Evolutionary conservation across 768 basidiomycete species (phyloP).

Genomic region (Basidioascus undulatus): DNA sequence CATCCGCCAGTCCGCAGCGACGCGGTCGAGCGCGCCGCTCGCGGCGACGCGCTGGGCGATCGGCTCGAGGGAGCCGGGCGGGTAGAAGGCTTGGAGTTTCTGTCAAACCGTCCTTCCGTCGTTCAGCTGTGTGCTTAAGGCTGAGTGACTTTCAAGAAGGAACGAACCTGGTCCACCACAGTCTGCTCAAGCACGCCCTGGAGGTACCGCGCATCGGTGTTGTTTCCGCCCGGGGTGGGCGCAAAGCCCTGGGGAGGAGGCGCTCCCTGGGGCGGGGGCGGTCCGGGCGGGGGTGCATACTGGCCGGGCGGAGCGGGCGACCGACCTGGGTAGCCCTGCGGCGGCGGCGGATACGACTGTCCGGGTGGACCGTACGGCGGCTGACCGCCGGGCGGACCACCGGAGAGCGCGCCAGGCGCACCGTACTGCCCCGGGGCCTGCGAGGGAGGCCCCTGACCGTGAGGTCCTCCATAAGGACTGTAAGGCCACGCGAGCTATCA

Average conservation of each 20-base stretch:
- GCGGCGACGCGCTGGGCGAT: constrained; percentile 20
- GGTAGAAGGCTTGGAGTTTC: constrained; percentile 22
- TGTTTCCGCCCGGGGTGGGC: not conserved
- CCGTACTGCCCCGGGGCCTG: not conserved
- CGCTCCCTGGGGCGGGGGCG: not conserved
- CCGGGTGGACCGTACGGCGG: constrained; percentile 3
- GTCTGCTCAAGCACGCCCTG: constrained; percentile 1
- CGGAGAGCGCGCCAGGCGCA: not conserved
- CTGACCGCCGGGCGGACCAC: not conserved
- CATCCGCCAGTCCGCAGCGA: constrained; percentile 21
- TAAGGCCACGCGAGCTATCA: too few relatives aligned
- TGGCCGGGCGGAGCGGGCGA: too few relatives aligned
- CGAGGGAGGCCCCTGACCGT: constrained; percentile 3
- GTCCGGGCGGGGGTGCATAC: not conserved
- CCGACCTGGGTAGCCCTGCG: too few relatives aligned
- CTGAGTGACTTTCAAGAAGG: too few relatives aligned
- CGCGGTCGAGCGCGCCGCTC: constrained; percentile 16
- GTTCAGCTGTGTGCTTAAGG: too few relatives aligned
- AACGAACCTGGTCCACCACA: too few relatives aligned
- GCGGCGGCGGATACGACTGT: too few relatives aligned
- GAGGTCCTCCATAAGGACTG: constrained; percentile 2
- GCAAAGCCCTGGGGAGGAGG: not conserved
- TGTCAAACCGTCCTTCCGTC: too few relatives aligned
- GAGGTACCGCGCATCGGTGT: not conserved
- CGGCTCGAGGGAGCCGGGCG: constrained; percentile 19